phyloP scores from a whole-genome alignment of 2,329 filamentous ascomycete species.

The Hypoxylon sp. region DNA sequence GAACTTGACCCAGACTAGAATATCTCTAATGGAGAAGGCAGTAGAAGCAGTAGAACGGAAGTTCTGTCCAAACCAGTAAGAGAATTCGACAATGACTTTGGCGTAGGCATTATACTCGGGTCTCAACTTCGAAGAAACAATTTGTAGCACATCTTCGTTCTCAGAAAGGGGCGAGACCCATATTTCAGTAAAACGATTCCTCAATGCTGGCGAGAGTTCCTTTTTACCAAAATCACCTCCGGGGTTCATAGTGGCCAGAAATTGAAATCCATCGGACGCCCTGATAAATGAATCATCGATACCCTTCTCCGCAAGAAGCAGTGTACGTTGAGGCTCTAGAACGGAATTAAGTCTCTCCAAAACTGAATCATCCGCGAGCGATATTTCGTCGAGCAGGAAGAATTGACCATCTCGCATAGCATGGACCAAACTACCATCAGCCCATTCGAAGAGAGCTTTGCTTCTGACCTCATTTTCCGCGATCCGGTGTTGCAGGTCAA shows the following conservation, averaged over 20 bases:
- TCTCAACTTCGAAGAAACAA: conserved; percentile 79
- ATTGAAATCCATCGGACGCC: conserved; percentile 84
- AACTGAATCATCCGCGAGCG: conserved; percentile 95
- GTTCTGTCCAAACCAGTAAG: conserved; percentile 87
- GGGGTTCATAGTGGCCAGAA: conserved; percentile 98
- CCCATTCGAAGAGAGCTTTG: conserved; percentile 95
- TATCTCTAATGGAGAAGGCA: conserved; percentile 88
- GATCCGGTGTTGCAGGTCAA: conserved; percentile 58
- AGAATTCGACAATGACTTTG: conserved; percentile 80
- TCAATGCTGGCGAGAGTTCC: conserved; percentile 90
- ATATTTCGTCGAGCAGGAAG: conserved; percentile 97
- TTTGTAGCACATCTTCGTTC: conserved; percentile 84
- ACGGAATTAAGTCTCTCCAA: conserved; percentile 96
- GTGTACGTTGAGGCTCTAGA: conserved; percentile 84
- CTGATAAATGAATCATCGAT: conserved; percentile 81
- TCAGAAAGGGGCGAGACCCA: conserved; percentile 94
- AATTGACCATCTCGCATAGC: conserved; percentile 91
- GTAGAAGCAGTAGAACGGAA: conserved; percentile 80
- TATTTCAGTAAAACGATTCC: conserved; percentile 98
- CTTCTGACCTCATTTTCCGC: conserved; percentile 65
- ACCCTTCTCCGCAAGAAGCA: conserved; percentile 94
- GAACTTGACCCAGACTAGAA: conserved; percentile 93
- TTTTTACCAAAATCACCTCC: conserved; percentile 98
- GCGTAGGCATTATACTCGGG: conserved; percentile 65
- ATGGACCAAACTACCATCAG: conserved; percentile 89